A percentile compares a stretch with the other conserved stretches of the same genome.
Evolutionary conservation across 768 basidiomycete species (phyloP).

Genomic region (Exsudoporus frostii): DNA sequence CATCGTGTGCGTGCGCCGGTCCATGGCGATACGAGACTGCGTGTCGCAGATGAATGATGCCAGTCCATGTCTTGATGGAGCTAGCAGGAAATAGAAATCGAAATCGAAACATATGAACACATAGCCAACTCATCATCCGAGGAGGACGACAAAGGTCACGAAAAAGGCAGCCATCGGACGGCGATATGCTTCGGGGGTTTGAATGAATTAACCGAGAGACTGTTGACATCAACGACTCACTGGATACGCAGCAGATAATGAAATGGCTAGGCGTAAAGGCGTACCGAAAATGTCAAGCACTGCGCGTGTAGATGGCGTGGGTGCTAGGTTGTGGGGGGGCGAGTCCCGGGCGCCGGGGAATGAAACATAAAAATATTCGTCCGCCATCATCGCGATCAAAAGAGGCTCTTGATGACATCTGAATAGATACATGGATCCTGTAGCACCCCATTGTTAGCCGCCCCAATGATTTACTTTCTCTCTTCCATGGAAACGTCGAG

Average conservation of each 20-base stretch:
- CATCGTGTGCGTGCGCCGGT: not conserved
- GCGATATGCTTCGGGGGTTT: not conserved
- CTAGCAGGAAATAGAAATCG: not conserved
- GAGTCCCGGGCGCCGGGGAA: not conserved
- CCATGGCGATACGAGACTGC: not conserved
- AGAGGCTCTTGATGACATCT: not conserved
- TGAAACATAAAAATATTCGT: not conserved
- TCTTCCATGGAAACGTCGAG: not conserved
- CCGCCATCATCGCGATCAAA: slow-evolving; percentile 5
- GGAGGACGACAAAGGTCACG: not conserved
- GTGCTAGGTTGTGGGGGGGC: not conserved
- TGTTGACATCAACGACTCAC: not conserved
- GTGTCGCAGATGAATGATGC: not conserved
- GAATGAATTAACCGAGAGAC: not conserved
- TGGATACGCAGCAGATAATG: not conserved
- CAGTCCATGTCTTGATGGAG: not conserved
- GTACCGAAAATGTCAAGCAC: not conserved
- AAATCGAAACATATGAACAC: not conserved
- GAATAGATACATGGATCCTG: not conserved
- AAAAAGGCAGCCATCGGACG: not conserved
- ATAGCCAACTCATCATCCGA: not conserved
- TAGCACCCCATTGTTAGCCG: not conserved
- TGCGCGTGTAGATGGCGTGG: not conserved
- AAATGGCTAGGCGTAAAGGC: not conserved
- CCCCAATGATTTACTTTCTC: not conserved